A percentile compares a stretch with the other conserved stretches of the same genome.
These are phyloP conservation scores for Bolboschoenoplectus hybrid DNA, from an alignment of 202 grass and related monocot species.

Conservation along the genomic window DNA sequence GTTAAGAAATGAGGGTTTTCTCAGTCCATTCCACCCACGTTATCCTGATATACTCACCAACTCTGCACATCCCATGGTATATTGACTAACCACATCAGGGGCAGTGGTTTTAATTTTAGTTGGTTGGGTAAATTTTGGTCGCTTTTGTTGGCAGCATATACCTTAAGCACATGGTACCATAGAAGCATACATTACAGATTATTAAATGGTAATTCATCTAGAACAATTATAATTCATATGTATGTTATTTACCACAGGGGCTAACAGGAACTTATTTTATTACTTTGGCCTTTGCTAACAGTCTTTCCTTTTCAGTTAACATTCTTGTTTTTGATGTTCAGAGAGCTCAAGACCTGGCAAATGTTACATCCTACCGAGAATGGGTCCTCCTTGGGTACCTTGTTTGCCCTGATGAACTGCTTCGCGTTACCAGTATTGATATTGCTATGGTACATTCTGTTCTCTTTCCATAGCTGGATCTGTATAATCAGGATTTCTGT, in stretches of 20 bases:
- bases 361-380: slow-evolving; percentile 92
- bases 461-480: neutral
- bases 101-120: slow-evolving; percentile 8
- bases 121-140: neutral
- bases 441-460: slow-evolving; percentile 76
- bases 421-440: slow-evolving; percentile 96
- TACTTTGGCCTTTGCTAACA: neutral
- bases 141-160: slow-evolving; percentile 9
- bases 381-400: slow-evolving; percentile 97
- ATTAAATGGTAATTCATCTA: neutral
- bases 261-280: neutral
- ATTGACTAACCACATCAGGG: slow-evolving; percentile 41
- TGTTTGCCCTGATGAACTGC: slow-evolving; percentile 97
- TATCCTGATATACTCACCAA: slow-evolving; percentile 99
- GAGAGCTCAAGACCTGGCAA: slow-evolving; percentile 99
- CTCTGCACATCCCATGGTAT: slow-evolving; percentile 94
- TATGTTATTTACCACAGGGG: slow-evolving; percentile 17
- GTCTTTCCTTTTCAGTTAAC: neutral
- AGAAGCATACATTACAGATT: neutral
- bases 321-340: slow-evolving; percentile 44
- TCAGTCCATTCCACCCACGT: slow-evolving; percentile 98
- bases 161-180: neutral
- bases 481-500: neutral
- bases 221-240: slow-evolving; percentile 7
- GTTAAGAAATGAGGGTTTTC: slow-evolving; percentile 97